Evolutionary conservation across 768 basidiomycete species (phyloP).

Genomic region (Lactarius trivialis): DNA sequence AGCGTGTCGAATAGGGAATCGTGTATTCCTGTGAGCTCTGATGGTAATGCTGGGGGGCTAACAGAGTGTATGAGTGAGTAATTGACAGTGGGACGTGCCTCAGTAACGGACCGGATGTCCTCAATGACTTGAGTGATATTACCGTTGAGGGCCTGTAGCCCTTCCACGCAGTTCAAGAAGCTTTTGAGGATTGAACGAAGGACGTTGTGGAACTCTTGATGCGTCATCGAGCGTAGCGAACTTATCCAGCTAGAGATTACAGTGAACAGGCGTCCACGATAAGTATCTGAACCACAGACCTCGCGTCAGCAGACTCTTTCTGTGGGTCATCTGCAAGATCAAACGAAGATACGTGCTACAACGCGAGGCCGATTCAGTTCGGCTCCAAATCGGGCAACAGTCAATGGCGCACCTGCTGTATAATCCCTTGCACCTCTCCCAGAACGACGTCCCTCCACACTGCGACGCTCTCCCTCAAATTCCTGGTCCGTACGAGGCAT

Average conservation of each 20-base stretch:
- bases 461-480: slow-evolving; percentile 57
- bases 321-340: slow-evolving; percentile 45
- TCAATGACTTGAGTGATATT: slow-evolving; percentile 57
- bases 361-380: background rate
- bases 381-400: background rate
- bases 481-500: slow-evolving; percentile 69
- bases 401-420: slow-evolving; percentile 49
- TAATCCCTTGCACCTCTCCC: slow-evolving; percentile 47
- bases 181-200: slow-evolving; percentile 53
- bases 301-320: slow-evolving; percentile 25
- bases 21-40: slow-evolving; percentile 41
- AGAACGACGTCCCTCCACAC: slow-evolving; percentile 69
- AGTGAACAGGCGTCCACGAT: background rate
- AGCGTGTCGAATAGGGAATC: slow-evolving; percentile 74
- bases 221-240: slow-evolving; percentile 59
- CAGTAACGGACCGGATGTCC: slow-evolving; percentile 34
- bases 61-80: background rate
- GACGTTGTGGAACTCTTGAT: slow-evolving; percentile 59
- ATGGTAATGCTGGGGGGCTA: slow-evolving; percentile 36
- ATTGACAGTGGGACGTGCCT: background rate
- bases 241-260: slow-evolving; percentile 36
- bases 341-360: slow-evolving; percentile 54
- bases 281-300: background rate
- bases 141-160: slow-evolving; percentile 53
- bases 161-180: slow-evolving; percentile 60